Base-by-base conservation (phyloP, 2,329 filamentous ascomycete genomes). In the Colletotrichum sp. region DNA sequence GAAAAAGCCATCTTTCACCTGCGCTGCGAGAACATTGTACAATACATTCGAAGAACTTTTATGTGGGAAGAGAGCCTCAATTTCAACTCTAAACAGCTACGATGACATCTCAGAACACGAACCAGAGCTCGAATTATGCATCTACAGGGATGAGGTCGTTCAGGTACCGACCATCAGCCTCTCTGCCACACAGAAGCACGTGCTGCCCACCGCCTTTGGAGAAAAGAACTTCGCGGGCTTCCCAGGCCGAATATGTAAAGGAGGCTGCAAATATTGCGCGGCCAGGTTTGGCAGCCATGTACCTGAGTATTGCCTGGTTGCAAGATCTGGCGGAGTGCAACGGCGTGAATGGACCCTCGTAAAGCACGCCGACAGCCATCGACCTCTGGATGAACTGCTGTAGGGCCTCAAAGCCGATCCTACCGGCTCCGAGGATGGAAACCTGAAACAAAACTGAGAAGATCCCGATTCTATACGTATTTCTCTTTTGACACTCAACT, bases 301-400 rank as follows among this genome's bases (percentile, higher is more conserved):
- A 48, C n/a, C 44, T 48, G n/a, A 48, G 44, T 48, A 48, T 8
- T 3, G 44, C 44, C 44, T 22, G 44, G 3, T 12, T 48, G 44
- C 44, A 48, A 48, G 44, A 22, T 22, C 44, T 22, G n/a, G 87
- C 82, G 36, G 89, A 28, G 16, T 26, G 55, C 55, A 59, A 28
- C 18, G 55, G 24, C 26, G 55, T 30, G 26, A 59, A 59, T 26
- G 55, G 55, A 28, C 55, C 55, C 26, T 59, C 55, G 55, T 59
- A 59, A 26, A 59, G 55, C 16, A 59, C 15, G 24, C 55, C 55
- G 24, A 28, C 55, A 30, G 55, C 55, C 55, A 59, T 59, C 55
- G 26, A 59, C 55, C 55, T 59, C 22, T 30, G 24, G 8, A 26
- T 28, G 18, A 59, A 59, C n/a, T 18, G 55, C 24, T 59, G 55